Percentiles rank a stretch among this genome's conserved stretches.
Evolutionary conservation across 192 early-diverging fungal species (phyloP).

Genomic region (Entrophospora sp.): DNA sequence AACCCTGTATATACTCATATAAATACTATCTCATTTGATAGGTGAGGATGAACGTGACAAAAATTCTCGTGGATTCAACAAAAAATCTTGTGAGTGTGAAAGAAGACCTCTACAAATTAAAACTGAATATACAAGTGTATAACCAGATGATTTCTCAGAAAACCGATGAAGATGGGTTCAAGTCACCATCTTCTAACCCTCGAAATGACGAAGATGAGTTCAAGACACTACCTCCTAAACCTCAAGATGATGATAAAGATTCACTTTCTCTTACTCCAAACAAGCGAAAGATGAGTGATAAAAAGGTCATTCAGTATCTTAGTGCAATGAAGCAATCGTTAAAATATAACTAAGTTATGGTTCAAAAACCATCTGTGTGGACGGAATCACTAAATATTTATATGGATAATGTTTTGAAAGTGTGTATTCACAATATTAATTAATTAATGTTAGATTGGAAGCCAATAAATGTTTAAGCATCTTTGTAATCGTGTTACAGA

Average conservation of each 20-base stretch:
- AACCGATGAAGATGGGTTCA: too few species aligned
- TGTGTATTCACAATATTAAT: neutral
- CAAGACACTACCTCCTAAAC: neutral
- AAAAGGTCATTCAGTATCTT: slow-evolving; percentile 6
- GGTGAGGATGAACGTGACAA: too few species aligned
- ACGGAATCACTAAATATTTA: slow-evolving; percentile 3
- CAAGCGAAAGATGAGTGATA: slow-evolving; percentile 4
- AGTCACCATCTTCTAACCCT: too few species aligned
- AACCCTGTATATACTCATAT: too few species aligned
- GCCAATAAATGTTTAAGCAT: neutral
- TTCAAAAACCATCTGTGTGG: slow-evolving; percentile 7
- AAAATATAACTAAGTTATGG: neutral
- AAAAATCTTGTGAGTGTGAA: too few species aligned
- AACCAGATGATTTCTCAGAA: too few species aligned
- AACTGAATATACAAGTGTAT: too few species aligned
- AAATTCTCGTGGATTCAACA: too few species aligned
- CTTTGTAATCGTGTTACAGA: slow-evolving; percentile 2
- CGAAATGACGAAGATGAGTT: too few species aligned
- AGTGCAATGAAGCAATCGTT: neutral
- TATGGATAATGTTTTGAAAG: slow-evolving; percentile 12
- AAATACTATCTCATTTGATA: too few species aligned
- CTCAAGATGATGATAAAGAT: neutral
- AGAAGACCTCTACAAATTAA: too few species aligned
- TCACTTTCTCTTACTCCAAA: neutral
- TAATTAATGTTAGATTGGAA: neutral